Conservation (phyloP, 2,329 filamentous ascomycete genomes). For the Clonostachys solani region DNA sequence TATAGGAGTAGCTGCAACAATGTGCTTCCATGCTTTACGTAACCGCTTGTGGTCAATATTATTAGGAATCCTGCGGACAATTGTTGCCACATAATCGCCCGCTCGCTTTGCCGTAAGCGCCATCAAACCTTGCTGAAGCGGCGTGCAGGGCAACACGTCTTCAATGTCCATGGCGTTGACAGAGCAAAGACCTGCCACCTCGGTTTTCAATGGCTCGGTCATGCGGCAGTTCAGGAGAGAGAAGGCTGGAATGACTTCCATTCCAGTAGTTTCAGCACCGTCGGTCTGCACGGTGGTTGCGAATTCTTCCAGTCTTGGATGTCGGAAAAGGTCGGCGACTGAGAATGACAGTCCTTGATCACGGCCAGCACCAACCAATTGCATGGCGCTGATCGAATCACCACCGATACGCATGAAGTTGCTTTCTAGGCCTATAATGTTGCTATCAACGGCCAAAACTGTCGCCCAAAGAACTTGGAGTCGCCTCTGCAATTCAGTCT, state of each 20-base stretch:
- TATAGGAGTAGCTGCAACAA: not conserved
- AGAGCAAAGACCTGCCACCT: not conserved
- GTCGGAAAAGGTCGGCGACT: not conserved
- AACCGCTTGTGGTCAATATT: not conserved
- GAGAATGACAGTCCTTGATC: not conserved
- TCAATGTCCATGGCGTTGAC: not conserved
- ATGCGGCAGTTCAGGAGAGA: not conserved
- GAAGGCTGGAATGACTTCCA: not conserved
- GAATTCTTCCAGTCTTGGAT: not conserved
- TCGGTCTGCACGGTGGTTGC: not conserved
- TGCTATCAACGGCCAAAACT: slow-evolving; percentile 12
- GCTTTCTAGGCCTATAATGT: slow-evolving; percentile 20
- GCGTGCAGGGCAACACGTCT: not conserved
- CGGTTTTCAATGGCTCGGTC: not conserved
- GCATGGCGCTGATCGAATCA: slow-evolving; percentile 28
- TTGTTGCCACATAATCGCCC: not conserved
- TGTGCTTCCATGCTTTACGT: not conserved
- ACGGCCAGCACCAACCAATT: not conserved
- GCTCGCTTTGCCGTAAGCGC: not conserved
- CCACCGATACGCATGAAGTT: slow-evolving; percentile 43
- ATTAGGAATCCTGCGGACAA: not conserved
- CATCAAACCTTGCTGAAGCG: not conserved
- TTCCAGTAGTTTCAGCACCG: not conserved
- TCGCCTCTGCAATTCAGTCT: not conserved
- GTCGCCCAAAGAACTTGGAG: not conserved